Evolutionary conservation across 352 stramenopile genomes (phyloP).

Genomic region (Phytophthora constricta): DNA sequence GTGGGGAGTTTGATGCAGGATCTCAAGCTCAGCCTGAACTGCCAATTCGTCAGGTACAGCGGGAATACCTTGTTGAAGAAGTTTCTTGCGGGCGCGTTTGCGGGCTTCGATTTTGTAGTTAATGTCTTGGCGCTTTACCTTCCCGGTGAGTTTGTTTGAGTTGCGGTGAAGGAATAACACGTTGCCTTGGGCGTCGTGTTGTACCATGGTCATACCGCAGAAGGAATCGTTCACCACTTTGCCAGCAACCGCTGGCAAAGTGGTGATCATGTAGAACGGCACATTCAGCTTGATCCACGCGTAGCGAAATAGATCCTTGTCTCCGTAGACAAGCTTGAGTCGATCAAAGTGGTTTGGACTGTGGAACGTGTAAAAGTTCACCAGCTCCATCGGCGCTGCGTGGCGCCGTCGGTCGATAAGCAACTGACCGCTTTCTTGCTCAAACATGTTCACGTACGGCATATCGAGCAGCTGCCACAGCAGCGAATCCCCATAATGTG

Average conservation of each 20-base stretch:
- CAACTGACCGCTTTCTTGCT: slow-evolving; percentile 70
- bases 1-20: slow-evolving; percentile 18
- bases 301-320: slow-evolving; percentile 68
- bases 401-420: slow-evolving; percentile 52
- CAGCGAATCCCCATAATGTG: slow-evolving; percentile 61
- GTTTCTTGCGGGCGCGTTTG: slow-evolving; percentile 25
- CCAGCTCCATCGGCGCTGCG: slow-evolving; percentile 32
- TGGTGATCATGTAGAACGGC: slow-evolving; percentile 53
- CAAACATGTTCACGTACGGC: slow-evolving; percentile 65
- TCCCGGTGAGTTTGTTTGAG: slow-evolving; percentile 43
- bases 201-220: slow-evolving; percentile 61
- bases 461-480: slow-evolving; percentile 59
- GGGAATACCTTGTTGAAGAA: slow-evolving; percentile 14
- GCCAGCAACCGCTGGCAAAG: slow-evolving; percentile 43
- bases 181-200: slow-evolving; percentile 40
- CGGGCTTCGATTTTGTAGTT: slow-evolving; percentile 32
- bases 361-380: slow-evolving; percentile 55
- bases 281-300: slow-evolving; percentile 57
- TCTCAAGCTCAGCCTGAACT: slow-evolving; percentile 24
- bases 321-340: slow-evolving; percentile 54
- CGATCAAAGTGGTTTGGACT: slow-evolving; percentile 39
- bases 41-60: slow-evolving; percentile 6
- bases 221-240: slow-evolving; percentile 46
- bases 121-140: slow-evolving; percentile 29
- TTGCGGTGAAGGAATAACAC: slow-evolving; percentile 64